phyloP scores from a whole-genome alignment of 2,329 filamentous ascomycete species.

The Colletotrichum coccodes region DNA sequence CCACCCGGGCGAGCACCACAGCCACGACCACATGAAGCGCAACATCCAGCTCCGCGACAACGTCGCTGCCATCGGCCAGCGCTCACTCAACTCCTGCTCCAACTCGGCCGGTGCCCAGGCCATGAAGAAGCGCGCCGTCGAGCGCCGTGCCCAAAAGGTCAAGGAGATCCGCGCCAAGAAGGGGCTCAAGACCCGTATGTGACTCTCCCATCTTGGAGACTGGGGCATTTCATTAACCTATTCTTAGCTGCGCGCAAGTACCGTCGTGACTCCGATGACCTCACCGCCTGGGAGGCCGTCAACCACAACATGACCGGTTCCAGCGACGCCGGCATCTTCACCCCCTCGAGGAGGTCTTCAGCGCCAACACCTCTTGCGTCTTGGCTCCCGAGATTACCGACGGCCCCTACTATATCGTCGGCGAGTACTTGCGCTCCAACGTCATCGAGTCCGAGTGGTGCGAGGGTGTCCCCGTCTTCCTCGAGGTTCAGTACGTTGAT shows the following conservation, averaged over 20 bases:
- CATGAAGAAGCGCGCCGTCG: constrained; percentile 50
- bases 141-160: constrained; percentile 51
- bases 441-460: constrained; percentile 51
- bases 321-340: constrained; percentile 43
- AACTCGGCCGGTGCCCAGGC: constrained; percentile 49
- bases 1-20: constrained; percentile 46
- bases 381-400: constrained; percentile 26
- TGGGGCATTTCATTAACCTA: constrained; percentile 36
- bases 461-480: constrained; percentile 53
- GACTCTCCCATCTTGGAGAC: no score
- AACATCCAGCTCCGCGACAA: constrained; percentile 46
- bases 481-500: constrained; percentile 38
- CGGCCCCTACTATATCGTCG: constrained; percentile 48
- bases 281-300: constrained; percentile 44
- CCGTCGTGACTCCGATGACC: constrained; percentile 44
- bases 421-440: constrained; percentile 56
- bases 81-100: constrained; percentile 51
- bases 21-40: constrained; percentile 42
- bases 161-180: constrained; percentile 49
- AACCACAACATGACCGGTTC: constrained; percentile 45
- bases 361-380: constrained; percentile 22
- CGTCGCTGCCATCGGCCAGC: constrained; percentile 42
- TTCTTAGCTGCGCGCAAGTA: constrained; percentile 41
- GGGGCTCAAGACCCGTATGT: constrained; percentile 23
- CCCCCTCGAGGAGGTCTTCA: constrained; percentile 40